Evolutionary conservation across 75 land plant species (phyloP).

Genomic region (Picea glauca): DNA sequence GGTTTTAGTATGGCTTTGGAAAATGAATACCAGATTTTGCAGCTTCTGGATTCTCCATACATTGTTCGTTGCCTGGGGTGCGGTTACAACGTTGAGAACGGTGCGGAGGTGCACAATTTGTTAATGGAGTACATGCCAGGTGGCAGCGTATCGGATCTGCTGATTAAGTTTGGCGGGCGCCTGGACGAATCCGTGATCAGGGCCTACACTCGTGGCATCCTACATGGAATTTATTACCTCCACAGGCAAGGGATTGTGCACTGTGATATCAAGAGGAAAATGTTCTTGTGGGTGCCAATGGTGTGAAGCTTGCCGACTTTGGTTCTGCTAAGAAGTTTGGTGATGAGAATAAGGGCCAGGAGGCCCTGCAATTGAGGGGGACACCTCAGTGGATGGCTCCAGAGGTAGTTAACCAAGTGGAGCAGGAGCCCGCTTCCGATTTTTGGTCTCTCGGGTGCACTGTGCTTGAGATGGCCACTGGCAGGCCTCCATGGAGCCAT

Average conservation of each 20-base stretch:
- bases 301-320: conserved; percentile 49
- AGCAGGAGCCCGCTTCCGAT: conserved; percentile 35
- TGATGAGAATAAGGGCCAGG: background rate
- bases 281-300: conserved; percentile 23
- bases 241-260: conserved; percentile 48
- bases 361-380: conserved; percentile 15
- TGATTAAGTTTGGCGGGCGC: conserved; percentile 19
- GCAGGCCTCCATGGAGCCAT: conserved; percentile 29
- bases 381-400: conserved; percentile 38
- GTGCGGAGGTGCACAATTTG: conserved; percentile 25
- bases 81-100: conserved; percentile 25
- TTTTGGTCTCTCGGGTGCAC: conserved; percentile 63
- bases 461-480: conserved; percentile 48
- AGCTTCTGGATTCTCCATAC: conserved; percentile 24
- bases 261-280: conserved; percentile 70
- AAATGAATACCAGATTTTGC: conserved; percentile 25
- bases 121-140: conserved; percentile 63
- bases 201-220: conserved; percentile 26
- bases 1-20: conserved; percentile 7
- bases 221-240: conserved; percentile 35
- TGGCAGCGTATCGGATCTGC: conserved; percentile 40
- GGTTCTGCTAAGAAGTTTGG: conserved; percentile 45
- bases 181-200: conserved; percentile 33
- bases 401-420: conserved; percentile 20
- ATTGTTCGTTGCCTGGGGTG: conserved; percentile 39